These are phyloP conservation scores for Trametes coccinea DNA, from an alignment of 768 basidiomycete species.

Conservation along the genomic window DNA sequence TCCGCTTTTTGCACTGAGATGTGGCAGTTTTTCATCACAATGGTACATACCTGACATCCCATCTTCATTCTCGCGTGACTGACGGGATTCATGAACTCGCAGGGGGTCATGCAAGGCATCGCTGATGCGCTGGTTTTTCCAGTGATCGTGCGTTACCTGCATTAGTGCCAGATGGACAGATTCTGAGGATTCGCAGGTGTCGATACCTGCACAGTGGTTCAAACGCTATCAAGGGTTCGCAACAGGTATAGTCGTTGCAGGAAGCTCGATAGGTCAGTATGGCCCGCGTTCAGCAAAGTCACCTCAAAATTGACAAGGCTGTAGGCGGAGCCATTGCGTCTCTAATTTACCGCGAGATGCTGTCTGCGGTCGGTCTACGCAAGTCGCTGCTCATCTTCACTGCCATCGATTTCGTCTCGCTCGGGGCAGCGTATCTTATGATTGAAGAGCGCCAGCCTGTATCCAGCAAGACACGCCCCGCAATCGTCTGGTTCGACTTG, in stretches of 20 bases:
- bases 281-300: too few species aligned
- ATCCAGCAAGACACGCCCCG: background rate
- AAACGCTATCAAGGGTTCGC: conserved; percentile 20
- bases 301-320: too few species aligned
- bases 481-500: conserved; percentile 26
- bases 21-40: conserved; percentile 36
- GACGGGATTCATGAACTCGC: too few species aligned
- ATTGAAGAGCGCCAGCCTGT: conserved; percentile 32
- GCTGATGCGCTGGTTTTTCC: conserved; percentile 23
- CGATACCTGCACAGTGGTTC: conserved; percentile 27
- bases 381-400: conserved; percentile 36
- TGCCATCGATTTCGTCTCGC: conserved; percentile 30
- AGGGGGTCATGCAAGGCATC: conserved; percentile 35
- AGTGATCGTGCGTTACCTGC: conserved; percentile 12
- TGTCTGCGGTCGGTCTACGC: conserved; percentile 34
- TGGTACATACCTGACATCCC: conserved; percentile 23
- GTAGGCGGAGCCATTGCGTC: conserved; percentile 23
- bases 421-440: conserved; percentile 32
- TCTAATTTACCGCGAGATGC: conserved; percentile 18
- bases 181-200: conserved; percentile 7
- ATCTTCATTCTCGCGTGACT: conserved; percentile 18
- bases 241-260: conserved; percentile 23
- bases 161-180: background rate
- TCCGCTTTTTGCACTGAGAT: conserved; percentile 35
- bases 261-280: conserved; percentile 22